A percentile compares a stretch with the other conserved stretches of the same genome.
phyloP scores from a whole-genome alignment of 2,329 filamentous ascomycete species.

The Sarocladium oryzae region DNA sequence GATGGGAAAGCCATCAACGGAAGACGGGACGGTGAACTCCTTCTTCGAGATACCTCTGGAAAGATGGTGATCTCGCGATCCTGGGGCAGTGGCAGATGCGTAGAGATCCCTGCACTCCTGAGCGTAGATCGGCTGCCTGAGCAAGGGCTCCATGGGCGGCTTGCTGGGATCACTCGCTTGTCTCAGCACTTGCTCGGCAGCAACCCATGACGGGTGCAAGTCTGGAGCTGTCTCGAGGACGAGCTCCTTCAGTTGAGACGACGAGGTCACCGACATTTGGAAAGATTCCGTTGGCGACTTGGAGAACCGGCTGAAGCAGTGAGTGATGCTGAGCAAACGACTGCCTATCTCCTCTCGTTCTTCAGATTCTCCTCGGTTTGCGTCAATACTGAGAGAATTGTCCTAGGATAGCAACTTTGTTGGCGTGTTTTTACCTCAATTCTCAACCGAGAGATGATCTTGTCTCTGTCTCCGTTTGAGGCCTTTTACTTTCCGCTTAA shows the following conservation, averaged over 20 bases:
- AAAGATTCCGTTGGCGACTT: background rate
- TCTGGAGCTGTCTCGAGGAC: slow-evolving; percentile 5
- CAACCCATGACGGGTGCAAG: slow-evolving; percentile 7
- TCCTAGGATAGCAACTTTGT: too few relatives aligned
- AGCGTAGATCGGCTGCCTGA: slow-evolving; percentile 34
- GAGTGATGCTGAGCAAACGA: too few relatives aligned
- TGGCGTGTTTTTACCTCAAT: too few relatives aligned
- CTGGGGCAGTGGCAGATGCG: slow-evolving; percentile 27
- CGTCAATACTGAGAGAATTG: too few relatives aligned
- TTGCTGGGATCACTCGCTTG: background rate
- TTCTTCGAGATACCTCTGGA: slow-evolving; percentile 24
- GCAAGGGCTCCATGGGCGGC: slow-evolving; percentile 13
- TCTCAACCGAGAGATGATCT: too few relatives aligned
- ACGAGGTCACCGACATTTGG: slow-evolving; percentile 1
- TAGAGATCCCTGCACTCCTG: slow-evolving; percentile 32
- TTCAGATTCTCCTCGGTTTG: too few relatives aligned
- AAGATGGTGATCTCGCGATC: slow-evolving; percentile 30
- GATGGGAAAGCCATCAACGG: slow-evolving; percentile 25
- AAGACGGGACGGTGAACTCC: slow-evolving; percentile 25
- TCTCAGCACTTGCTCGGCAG: slow-evolving; percentile 1
- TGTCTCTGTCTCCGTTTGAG: background rate
- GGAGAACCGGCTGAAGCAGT: background rate
- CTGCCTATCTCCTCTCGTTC: too few relatives aligned
- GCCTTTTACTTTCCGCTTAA: background rate
- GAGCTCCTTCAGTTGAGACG: slow-evolving; percentile 2